A percentile compares a stretch with the other conserved stretches of the same genome.
phyloP scores from a whole-genome alignment of 139 green algal species.

The Haematococcus lacustris region DNA sequence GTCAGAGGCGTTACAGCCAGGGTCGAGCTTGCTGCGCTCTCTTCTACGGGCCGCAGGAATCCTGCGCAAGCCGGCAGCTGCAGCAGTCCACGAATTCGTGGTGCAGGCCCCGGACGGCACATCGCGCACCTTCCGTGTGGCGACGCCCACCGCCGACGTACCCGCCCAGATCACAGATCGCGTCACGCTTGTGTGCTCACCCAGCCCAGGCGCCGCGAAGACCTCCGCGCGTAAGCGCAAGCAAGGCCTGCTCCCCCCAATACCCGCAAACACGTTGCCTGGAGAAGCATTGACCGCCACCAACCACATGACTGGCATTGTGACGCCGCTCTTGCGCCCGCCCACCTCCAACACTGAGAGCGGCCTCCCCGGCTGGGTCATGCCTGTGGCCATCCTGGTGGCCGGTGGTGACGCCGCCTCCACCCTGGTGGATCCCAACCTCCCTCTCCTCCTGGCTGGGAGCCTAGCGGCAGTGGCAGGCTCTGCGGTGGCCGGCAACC shows the following conservation, averaged over 20 bases:
- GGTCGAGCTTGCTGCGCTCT: constrained; percentile 24
- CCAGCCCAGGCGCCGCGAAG: constrained; percentile 13
- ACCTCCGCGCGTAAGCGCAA: constrained; percentile 10
- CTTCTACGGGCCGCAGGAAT: constrained; percentile 44
- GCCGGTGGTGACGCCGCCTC: constrained; percentile 69
- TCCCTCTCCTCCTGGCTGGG: constrained; percentile 57
- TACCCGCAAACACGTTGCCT: constrained; percentile 54
- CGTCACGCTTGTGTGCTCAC: constrained; percentile 69
- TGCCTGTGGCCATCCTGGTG: constrained; percentile 56
- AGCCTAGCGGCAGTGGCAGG: constrained; percentile 1
- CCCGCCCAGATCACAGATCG: constrained; percentile 64
- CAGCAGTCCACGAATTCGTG: constrained; percentile 74
- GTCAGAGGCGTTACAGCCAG: constrained; percentile 50
- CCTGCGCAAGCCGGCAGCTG: constrained; percentile 23
- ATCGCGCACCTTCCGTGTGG: constrained; percentile 71
- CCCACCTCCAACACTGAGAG: constrained; percentile 24
- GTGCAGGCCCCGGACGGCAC: constrained; percentile 54
- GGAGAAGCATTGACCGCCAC: constrained; percentile 69
- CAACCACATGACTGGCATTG: constrained; percentile 65
- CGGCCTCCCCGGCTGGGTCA: constrained; percentile 59
- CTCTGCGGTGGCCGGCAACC: constrained; percentile 36
- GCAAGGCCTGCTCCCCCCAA: constrained; percentile 43
- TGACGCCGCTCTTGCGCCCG: constrained; percentile 49
- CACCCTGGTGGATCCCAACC: constrained; percentile 60
- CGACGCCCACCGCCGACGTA: constrained; percentile 66